phyloP scores from a whole-genome alignment of 2,329 filamentous ascomycete species.

The Aspergillus flavus region DNA sequence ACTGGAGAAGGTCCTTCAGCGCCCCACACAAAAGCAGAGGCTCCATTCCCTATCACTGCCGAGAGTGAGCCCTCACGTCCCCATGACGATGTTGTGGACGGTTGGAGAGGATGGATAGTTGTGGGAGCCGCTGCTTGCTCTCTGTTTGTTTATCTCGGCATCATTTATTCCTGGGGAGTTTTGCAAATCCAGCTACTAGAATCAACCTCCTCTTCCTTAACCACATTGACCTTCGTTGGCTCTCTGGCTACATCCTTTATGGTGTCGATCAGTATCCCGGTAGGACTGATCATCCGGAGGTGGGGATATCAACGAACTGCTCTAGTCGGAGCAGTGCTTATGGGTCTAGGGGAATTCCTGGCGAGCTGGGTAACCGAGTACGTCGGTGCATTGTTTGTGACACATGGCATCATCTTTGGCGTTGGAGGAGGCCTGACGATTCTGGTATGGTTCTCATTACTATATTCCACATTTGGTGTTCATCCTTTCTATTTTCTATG shows the following conservation, averaged over 20 bases:
- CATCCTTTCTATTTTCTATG: neutral
- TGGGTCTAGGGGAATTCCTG: neutral
- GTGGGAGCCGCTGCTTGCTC: neutral
- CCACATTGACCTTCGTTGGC: neutral
- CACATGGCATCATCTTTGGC: neutral
- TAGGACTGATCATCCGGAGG: neutral
- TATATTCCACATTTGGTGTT: neutral
- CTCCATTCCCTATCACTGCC: neutral
- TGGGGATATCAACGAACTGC: neutral
- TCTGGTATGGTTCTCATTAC: neutral
- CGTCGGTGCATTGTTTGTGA: neutral
- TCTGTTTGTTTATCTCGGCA: neutral
- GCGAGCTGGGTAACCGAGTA: neutral
- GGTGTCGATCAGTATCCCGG: neutral
- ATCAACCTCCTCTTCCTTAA: neutral
- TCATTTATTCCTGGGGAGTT: neutral
- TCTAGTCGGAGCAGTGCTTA: neutral
- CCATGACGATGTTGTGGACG: neutral
- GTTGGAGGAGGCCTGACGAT: neutral
- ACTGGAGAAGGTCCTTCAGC: neutral
- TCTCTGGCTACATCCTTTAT: neutral
- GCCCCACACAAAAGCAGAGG: neutral
- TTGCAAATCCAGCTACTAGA: neutral
- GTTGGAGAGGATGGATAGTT: neutral
- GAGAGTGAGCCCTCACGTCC: neutral